Evolutionary conservation across 2,329 filamentous ascomycete species (phyloP).

Genomic region (Ascochyta rabiei): DNA sequence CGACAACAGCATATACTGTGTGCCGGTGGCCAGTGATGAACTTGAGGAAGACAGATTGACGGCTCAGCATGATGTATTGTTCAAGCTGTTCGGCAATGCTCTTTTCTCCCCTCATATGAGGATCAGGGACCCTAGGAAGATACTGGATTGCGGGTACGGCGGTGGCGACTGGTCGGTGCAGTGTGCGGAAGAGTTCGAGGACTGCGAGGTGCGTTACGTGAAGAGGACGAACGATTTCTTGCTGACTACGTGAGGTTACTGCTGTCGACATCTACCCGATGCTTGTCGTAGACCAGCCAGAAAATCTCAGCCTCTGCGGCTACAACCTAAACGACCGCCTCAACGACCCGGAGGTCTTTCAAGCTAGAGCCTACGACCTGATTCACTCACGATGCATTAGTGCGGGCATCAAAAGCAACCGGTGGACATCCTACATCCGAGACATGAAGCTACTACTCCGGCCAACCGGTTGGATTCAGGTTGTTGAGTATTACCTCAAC

Average conservation of each 20-base stretch:
- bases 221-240: neutral
- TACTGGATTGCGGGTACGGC: constrained; percentile 50
- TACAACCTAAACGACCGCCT: constrained; percentile 50
- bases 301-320: constrained; percentile 43
- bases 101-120: constrained; percentile 40
- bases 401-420: constrained; percentile 71
- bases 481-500: constrained; percentile 86
- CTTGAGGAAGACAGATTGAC: constrained; percentile 47
- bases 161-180: constrained; percentile 47
- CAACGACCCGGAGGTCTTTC: constrained; percentile 57
- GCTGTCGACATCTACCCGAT: constrained; percentile 48
- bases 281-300: constrained; percentile 43
- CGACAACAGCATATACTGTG: constrained; percentile 47
- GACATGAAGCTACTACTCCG: constrained; percentile 76
- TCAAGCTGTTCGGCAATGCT: constrained; percentile 36
- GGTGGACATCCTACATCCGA: constrained; percentile 77
- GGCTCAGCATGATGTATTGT: constrained; percentile 43
- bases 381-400: constrained; percentile 78
- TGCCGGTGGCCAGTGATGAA: constrained; percentile 45
- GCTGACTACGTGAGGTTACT: constrained; percentile 41
- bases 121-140: constrained; percentile 34
- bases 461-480: constrained; percentile 82
- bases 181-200: constrained; percentile 45
- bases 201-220: constrained; percentile 44
- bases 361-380: constrained; percentile 75